These are phyloP conservation scores for Termitomyces eurrhizus DNA, from an alignment of 768 basidiomycete species.

Conservation along the genomic window DNA sequence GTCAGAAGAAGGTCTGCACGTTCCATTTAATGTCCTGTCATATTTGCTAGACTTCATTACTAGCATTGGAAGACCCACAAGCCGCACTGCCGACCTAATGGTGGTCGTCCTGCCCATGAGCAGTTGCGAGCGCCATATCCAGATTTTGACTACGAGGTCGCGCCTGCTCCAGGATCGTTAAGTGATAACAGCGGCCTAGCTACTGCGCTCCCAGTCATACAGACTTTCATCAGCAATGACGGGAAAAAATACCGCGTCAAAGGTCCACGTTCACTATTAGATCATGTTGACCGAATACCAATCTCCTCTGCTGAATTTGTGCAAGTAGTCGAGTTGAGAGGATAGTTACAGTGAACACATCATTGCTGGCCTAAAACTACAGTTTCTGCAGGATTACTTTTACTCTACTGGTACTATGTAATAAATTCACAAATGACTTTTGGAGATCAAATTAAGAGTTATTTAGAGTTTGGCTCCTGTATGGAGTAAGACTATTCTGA, in stretches of 20 bases:
- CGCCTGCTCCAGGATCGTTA: neutral
- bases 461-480: neutral
- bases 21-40: neutral
- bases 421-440: neutral
- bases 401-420: neutral
- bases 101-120: neutral
- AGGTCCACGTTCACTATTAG: neutral
- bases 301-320: neutral
- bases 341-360: neutral
- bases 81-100: neutral
- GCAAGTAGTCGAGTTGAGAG: neutral
- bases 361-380: neutral
- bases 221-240: neutral
- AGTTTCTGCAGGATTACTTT: neutral
- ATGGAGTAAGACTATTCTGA: neutral
- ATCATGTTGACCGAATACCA: neutral
- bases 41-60: neutral
- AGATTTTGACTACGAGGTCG: neutral
- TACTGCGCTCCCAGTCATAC: constrained; percentile 1
- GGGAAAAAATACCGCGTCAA: constrained; percentile 3
- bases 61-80: constrained; percentile 1
- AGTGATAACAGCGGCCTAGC: neutral
- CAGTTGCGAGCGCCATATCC: neutral
- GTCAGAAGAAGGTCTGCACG: neutral
- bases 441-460: neutral